These are phyloP conservation scores for Cucurbita argyrosperma DNA, from an alignment of 306 rosid genomes.

Conservation along the genomic window DNA sequence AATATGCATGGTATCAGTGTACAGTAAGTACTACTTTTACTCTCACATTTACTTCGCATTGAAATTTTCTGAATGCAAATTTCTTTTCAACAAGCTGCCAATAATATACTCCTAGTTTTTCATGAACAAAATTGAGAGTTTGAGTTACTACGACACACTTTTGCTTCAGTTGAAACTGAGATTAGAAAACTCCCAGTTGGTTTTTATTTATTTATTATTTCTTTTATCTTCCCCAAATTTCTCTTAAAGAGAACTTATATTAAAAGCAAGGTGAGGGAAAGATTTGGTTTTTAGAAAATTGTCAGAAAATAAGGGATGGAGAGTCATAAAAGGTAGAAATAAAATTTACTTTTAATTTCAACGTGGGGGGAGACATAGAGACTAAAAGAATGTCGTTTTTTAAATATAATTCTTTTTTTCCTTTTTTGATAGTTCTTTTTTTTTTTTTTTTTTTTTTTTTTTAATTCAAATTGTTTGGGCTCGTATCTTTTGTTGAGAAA, in stretches of 20 bases:
- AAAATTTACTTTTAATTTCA: background rate
- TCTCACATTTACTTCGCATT: background rate
- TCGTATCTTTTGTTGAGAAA: background rate
- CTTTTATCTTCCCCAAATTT: background rate
- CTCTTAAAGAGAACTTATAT: background rate
- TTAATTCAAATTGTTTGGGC: background rate
- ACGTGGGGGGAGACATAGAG: too few relatives aligned
- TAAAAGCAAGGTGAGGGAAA: background rate
- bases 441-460: background rate
- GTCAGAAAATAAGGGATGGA: background rate
- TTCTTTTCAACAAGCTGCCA: background rate
- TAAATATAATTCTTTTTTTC: too few relatives aligned
- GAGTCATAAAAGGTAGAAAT: background rate
- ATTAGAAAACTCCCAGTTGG: background rate
- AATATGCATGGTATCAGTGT: slow-evolving; percentile 95
- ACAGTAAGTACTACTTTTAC: slow-evolving; percentile 40
- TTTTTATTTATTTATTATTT: background rate
- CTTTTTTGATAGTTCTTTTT: too few relatives aligned
- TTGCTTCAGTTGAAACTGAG: background rate
- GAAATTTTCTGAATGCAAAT: background rate
- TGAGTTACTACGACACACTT: background rate
- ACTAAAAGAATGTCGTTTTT: too few relatives aligned
- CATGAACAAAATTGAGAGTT: background rate
- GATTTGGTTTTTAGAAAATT: background rate
- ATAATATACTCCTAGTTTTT: background rate